Base-by-base conservation (phyloP, 1,284 basidiomycete species). In the Exsudoporus floridanus region DNA sequence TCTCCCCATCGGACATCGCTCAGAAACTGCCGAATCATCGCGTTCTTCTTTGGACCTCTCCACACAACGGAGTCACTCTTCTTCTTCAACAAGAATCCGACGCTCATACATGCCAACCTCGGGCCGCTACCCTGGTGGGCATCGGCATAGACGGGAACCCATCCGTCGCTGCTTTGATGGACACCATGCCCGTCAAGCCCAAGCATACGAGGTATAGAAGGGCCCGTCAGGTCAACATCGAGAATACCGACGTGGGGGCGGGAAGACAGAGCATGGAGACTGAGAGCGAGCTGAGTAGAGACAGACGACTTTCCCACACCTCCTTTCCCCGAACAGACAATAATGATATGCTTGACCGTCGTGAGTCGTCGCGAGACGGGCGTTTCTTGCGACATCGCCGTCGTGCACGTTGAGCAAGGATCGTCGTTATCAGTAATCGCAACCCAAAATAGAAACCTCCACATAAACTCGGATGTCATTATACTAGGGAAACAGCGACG, bases 1-100 rank as follows among this genome's bases (percentile, higher is more conserved):
- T 94, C 87, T 46, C 94, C 96, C 97, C 97, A 99, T 55, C 94
- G 75, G 12, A 99, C 97, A 65, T 99, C 95, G 61, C 86, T 87
- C 67, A 99, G 73, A 69, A 99, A 99, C 75, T 99, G 97, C 63
- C 94, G 79, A 64, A 99, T 98, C 97, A 99, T 99, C 43, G 93
- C 97, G 65, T 98, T 98, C 82, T 99, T 99, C 81, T 99, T 99
- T 33, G 97, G 97, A 0, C 97, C 97, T 60, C 97, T 77, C 97
- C 97, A 99, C 0, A 99, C 92, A 34, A 99, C 94, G 14, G 88
- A 91, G 67, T 98, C 95, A 47, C 90, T 90, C 64, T 87, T 88
- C 64, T 86, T 88, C 72, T 92, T 91, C 56, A 99, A 73, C 62
- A 99, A 73, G 69, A 99, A 98, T 3, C 94, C 97, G 13, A 99